Percentiles rank a stretch among this genome's conserved stretches.
Conservation (phyloP, 345 rosid species). For the Hypericum androsaemum region DNA sequence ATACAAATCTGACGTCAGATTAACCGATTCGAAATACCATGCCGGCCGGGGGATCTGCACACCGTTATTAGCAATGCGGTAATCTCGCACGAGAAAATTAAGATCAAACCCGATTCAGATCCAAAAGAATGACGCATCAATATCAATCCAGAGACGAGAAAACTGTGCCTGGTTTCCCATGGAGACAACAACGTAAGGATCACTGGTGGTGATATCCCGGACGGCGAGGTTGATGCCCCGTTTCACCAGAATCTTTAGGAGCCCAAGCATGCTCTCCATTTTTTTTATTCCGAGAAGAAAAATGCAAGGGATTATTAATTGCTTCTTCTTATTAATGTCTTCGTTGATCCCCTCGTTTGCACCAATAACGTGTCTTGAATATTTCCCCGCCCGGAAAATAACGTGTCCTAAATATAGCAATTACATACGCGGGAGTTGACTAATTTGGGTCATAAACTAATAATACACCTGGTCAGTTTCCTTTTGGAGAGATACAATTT, state of each 20-base stretch:
- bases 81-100: no score
- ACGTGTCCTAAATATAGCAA: no score
- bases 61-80: not conserved
- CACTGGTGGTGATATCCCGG: not conserved
- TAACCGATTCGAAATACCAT: not conserved
- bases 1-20: not conserved
- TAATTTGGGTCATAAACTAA: no score
- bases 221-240: conserved; percentile 1
- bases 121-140: not conserved
- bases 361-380: no score
- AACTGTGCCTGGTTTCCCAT: not conserved
- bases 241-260: not conserved
- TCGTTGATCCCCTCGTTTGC: no score
- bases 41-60: not conserved
- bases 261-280: conserved; percentile 1
- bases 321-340: no score
- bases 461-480: no score
- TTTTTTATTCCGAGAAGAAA: not conserved
- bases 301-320: no score
- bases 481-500: no score
- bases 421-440: no score
- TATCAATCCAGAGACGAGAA: not conserved
- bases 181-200: conserved; percentile 1
- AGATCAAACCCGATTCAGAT: not conserved
- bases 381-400: no score